phyloP scores from a whole-genome alignment of 164 flowering plant genomes.

The Nelumbo lutea region DNA sequence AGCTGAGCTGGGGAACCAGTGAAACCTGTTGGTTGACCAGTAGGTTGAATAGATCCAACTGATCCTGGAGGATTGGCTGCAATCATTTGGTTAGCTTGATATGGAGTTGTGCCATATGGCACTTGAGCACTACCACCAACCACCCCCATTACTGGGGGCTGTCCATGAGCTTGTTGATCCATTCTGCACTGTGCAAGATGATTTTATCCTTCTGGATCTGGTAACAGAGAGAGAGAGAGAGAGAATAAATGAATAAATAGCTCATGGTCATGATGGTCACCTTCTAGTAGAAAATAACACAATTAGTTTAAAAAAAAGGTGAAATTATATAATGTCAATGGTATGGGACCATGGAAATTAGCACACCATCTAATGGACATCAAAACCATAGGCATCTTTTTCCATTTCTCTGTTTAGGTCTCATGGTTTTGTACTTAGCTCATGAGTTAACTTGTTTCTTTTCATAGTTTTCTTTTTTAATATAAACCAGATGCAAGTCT shows the following conservation, averaged over 20 bases:
- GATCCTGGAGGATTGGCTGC: constrained; percentile 36
- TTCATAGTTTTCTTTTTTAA: too few relatives aligned
- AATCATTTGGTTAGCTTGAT: constrained; percentile 48
- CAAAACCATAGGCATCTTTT: too few relatives aligned
- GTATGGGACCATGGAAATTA: too few relatives aligned
- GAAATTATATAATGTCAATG: too few relatives aligned
- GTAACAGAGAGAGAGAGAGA: not conserved
- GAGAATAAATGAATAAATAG: not conserved
- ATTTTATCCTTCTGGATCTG: not conserved
- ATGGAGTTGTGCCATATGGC: constrained; percentile 35
- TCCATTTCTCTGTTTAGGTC: too few relatives aligned
- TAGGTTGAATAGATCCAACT: constrained; percentile 27
- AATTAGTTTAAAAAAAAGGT: not conserved
- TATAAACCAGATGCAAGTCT: too few relatives aligned
- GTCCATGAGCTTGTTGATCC: constrained; percentile 62
- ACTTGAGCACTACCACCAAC: constrained; percentile 37
- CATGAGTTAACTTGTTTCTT: too few relatives aligned
- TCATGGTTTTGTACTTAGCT: too few relatives aligned
- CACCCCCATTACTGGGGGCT: constrained; percentile 37
- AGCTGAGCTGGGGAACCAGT: constrained; percentile 45
- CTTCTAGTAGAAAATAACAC: not conserved
- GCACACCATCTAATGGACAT: too few relatives aligned
- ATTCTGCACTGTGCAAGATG: constrained; percentile 16
- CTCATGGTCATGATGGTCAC: not conserved
- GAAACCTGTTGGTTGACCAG: constrained; percentile 32